These are phyloP conservation scores for Dictyostelium discoideum DNA, from an alignment of 78 protist species.

Conservation along the genomic window DNA sequence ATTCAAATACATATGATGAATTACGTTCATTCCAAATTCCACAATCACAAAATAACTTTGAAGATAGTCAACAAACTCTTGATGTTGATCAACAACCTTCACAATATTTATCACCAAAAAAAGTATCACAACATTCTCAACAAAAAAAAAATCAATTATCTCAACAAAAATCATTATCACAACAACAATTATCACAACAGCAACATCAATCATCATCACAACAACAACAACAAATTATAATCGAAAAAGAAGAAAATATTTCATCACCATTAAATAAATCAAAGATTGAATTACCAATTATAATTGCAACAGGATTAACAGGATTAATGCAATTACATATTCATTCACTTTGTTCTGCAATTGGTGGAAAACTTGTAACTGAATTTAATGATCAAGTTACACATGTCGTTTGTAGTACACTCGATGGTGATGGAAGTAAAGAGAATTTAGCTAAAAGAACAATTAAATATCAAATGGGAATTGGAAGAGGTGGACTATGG, in stretches of 20 bases:
- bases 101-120: background rate
- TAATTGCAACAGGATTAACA: constrained; percentile 41
- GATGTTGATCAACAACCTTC: background rate
- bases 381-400: constrained; percentile 28
- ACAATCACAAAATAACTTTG: background rate
- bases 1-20: background rate
- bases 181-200: background rate
- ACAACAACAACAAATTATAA: background rate
- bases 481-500: constrained; percentile 29
- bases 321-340: constrained; percentile 48
- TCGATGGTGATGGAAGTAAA: background rate
- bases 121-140: background rate
- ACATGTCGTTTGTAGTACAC: constrained; percentile 31
- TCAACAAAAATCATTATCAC: background rate
- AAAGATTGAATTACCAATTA: constrained; percentile 35
- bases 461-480: constrained; percentile 47
- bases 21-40: background rate
- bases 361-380: constrained; percentile 32
- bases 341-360: background rate
- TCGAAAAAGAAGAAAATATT: background rate
- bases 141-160: background rate
- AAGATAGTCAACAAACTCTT: background rate
- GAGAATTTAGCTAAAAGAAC: constrained; percentile 31
- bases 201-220: background rate
- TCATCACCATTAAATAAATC: background rate